Evolutionary conservation across 306 rosid genomes (phyloP), one percentile per base, ranked within the genome.

Genomic region (Fragaria ananassa): DNA sequence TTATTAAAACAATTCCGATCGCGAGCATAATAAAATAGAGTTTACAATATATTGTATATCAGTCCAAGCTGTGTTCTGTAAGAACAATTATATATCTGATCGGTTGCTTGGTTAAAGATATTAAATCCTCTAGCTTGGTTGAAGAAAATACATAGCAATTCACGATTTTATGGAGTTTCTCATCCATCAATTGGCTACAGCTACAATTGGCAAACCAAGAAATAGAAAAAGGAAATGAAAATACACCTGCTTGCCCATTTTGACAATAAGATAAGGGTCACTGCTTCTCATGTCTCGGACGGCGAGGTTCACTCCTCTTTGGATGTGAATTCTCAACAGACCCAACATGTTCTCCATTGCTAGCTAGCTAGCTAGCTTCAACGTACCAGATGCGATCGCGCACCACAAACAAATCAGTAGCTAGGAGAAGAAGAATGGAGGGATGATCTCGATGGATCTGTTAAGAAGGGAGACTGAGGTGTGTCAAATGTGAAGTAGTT

Each of bases 221-320:
- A 25, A 60, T 25, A 5, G 29, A 21, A 23, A 12, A 34, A 1
- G 58, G 4, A 72, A 1, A 25, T 35, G 17, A 1, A 25, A 47
- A n/a, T 17, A 27, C 29, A 91, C 96, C 89, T 89, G 90, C 56
- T 83, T 84, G 37, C 86, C 96, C 96, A 87, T 70, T 80, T 84
- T 91, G 90, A 91, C 39, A 79, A 91, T 8, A 60, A 91, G 87
- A 64, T 91, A 89, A 74, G 96, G 96, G 37, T 91, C 96, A 21
- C 93, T 91, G 84, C 90, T 89, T 1, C 15, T 34, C 4, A 87
- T 85, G 67, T 91, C 96, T 63, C 96, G 84, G 23, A 91, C 9
- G 12, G 93, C 96, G 27, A 91, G 96, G 81, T 89, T 87, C 19
- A 87, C 88, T 1, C 96, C 96, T 87, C 58, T 91, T 0, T 53